Base-by-base conservation (phyloP, 2,329 filamentous ascomycete genomes). In the Ascochyta clinopodiicola region DNA sequence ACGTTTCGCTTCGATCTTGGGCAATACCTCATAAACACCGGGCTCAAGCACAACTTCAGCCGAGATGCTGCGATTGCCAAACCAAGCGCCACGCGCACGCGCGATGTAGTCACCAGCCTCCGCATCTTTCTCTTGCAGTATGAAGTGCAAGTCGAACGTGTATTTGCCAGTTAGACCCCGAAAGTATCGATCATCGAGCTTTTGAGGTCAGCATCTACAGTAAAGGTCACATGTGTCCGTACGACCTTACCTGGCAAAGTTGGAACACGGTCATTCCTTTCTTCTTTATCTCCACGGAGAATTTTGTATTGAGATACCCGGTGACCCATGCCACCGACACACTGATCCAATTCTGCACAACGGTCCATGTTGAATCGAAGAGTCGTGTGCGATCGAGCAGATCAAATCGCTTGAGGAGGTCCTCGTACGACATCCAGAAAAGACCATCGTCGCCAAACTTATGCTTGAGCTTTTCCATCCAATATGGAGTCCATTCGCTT, bases 401-500 rank as follows among this genome's bases (percentile, higher is more conserved):
- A 38, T 83, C 79, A 58, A 85, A 86, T 42, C 83, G 80, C 52
- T 78, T 80, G 3, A 85, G 75, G 24, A 86, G 76, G 52, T 87
- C 85, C 6, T 82, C 75, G 61, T 85, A 87, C 1, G 79, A 81
- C 57, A 86, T 86, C 83, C 84, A 87, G 69, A 87, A 86, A 25
- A 85, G 57, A 6, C 89, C 90, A 64, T 93, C 89, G 61, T 91
- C 88, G 29, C 88, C 89, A 64, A 93, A 93, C 19, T 82, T 85
- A 68, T 93, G 89, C 36, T 82, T 80, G 0, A 94, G 80, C 62
- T 88, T 86, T 48, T 86, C 75, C 73, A 94, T 84, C 84, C 88
- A 91, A 61, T 92, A 88, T 0, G 89, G 81, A 1, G 88, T 94
- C 91, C 91, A 96, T 74, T 94, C 87, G 64, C 89, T 88, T 13